phyloP scores from a whole-genome alignment of 163 green algal species.

The Trebouxia gelatinosa region DNA sequence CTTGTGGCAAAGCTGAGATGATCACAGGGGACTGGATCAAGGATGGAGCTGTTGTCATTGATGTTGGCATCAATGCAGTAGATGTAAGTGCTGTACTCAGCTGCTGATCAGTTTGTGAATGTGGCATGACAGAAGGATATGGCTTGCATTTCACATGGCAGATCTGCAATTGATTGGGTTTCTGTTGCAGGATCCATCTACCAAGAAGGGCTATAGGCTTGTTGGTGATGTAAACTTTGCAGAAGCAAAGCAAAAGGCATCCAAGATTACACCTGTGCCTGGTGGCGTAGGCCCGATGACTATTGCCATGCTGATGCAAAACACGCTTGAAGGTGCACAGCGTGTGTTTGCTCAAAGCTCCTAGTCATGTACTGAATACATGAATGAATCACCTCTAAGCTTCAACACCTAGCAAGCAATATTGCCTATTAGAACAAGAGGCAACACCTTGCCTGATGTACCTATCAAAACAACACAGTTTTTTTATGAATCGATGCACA shows the following conservation, averaged over 20 bases:
- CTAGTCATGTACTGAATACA: not conserved
- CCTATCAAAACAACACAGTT: not conserved
- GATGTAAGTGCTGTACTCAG: slow-evolving; percentile 44
- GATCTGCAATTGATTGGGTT: too few relatives aligned
- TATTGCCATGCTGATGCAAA: slow-evolving; percentile 95
- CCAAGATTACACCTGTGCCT: slow-evolving; percentile 79
- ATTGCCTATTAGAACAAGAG: not conserved
- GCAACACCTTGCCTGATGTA: not conserved
- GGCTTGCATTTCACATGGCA: not conserved
- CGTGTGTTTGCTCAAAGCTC: slow-evolving; percentile 22
- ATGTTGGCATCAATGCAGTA: slow-evolving; percentile 97
- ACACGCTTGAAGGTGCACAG: slow-evolving; percentile 71
- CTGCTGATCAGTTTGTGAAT: not conserved
- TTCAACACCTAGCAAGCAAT: not conserved
- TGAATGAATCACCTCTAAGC: not conserved
- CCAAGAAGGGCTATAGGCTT: slow-evolving; percentile 80
- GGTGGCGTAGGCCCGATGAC: slow-evolving; percentile 98
- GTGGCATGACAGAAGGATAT: not conserved
- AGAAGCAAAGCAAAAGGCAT: slow-evolving; percentile 48
- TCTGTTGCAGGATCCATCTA: slow-evolving; percentile 61
- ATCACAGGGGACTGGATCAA: slow-evolving; percentile 83
- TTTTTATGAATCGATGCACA: too few relatives aligned
- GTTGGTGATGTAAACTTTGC: slow-evolving; percentile 78
- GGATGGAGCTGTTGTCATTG: slow-evolving; percentile 89
- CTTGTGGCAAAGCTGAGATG: slow-evolving; percentile 81